Evolutionary conservation across 768 basidiomycete species (phyloP), one percentile per base, ranked within the genome.

Genomic region (Leccinum longicurvipes): DNA sequence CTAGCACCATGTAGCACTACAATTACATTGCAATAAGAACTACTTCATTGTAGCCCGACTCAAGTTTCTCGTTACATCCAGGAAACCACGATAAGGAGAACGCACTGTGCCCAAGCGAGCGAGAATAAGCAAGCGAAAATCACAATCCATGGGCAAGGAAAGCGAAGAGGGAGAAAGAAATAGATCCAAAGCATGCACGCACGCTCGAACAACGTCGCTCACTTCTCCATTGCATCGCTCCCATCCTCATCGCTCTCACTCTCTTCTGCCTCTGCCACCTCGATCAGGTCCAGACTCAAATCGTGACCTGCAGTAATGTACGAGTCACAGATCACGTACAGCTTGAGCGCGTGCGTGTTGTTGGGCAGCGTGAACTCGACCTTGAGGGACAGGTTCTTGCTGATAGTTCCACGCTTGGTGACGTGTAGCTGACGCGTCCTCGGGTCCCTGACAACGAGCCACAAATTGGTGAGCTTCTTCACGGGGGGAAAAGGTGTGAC

Each of bases 391-490:
- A 97, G 81, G 60, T 71, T 77, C 70, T 87, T 76, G 60, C 77
- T 77, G 41, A 93, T 83, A 0, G 95, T 96, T 34, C 97, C 91
- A 46, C 88, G 87, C 81, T 95, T 83, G 74, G 86, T 77, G 74
- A 91, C 77, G 4, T 93, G 86, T 14, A 99, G 77, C 63, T 92
- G 89, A 34, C 85, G 82, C n/a, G 83, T 85, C 29, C 76, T 76
- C 7, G 86, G 79, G 51, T 95, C 90, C n/a, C 93, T 93, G 11
- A 97, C 80, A 47, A 98, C 94, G 31, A 98, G 80, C 95, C 95
- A 98, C 96, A 95, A 98, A 65, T 93, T 93, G 54, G 90, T 85
- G 73, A 93, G 82, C 79, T 98, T 97, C 72, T 87, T 89, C 51
- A 74, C 77, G 0, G 96, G 96, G 76, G 89, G 98, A 75, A 87